A percentile compares a stretch with the other conserved stretches of the same genome.
Evolutionary conservation across 805 yeast genomes (phyloP).

Genomic region (Grigorovia transvaalensis): DNA sequence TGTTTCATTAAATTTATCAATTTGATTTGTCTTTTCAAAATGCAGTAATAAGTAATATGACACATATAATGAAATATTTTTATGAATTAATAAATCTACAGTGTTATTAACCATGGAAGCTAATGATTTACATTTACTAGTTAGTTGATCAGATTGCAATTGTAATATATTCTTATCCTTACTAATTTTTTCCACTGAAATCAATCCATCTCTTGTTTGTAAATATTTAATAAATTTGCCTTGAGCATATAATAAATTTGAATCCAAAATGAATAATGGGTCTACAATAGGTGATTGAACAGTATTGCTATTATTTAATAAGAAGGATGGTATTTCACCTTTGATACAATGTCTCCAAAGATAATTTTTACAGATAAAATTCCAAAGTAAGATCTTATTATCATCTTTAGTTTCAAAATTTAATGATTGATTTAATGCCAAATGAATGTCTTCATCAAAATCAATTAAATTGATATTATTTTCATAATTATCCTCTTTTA

Average conservation of each 20-base stretch:
- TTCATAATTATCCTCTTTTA: constrained; percentile 6
- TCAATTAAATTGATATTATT: constrained; percentile 9
- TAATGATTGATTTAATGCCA: constrained; percentile 18
- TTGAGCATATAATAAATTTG: constrained; percentile 14
- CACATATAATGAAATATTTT: constrained; percentile 17
- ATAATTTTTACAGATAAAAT: constrained; percentile 22
- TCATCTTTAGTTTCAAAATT: constrained; percentile 21
- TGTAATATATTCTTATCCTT: constrained; percentile 13
- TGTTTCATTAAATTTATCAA: constrained; percentile 10
- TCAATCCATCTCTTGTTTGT: constrained; percentile 16
- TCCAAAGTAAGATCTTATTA: constrained; percentile 16
- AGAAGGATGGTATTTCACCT: constrained; percentile 21
- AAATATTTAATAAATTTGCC: constrained; percentile 19
- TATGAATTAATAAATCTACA: constrained; percentile 21
- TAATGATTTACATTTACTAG: constrained; percentile 17
- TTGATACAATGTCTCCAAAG: constrained; percentile 22
- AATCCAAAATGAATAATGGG: constrained; percentile 16
- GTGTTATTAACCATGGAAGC: constrained; percentile 18
- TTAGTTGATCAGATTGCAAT: constrained; percentile 12
- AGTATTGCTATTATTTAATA: constrained; percentile 3
- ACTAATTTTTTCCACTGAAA: constrained; percentile 16
- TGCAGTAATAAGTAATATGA: constrained; percentile 19
- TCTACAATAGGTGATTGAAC: constrained; percentile 18
- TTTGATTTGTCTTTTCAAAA: constrained; percentile 15
- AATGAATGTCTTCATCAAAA: constrained; percentile 23